These are phyloP conservation scores for Didymellaceae sp. DNA, from an alignment of 2,329 filamentous ascomycete species.

Conservation along the genomic window DNA sequence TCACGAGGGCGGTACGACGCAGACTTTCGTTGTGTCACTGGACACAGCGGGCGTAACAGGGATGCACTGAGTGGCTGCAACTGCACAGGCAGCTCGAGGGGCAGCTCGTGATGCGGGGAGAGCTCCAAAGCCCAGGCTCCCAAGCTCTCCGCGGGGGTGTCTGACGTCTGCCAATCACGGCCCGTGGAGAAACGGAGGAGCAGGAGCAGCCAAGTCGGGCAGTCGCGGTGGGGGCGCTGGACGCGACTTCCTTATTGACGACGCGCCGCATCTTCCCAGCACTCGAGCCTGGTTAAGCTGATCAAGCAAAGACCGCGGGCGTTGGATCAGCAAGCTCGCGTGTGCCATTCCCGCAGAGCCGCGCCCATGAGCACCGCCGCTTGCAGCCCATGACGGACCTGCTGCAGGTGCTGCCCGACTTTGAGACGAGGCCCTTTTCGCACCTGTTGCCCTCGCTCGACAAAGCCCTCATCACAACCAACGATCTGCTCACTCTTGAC, in stretches of 20 bases:
- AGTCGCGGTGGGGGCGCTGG: background rate
- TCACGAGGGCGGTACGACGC: constrained; percentile 15
- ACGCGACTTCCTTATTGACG: constrained; percentile 3
- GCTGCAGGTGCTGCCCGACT: constrained; percentile 78
- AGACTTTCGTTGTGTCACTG: constrained; percentile 17
- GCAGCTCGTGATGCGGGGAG: constrained; percentile 7
- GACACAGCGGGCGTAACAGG: constrained; percentile 11
- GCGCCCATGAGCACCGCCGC: constrained; percentile 33
- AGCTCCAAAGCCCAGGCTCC: background rate
- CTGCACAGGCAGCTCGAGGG: background rate
- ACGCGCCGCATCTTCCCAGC: background rate
- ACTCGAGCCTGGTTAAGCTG: no score
- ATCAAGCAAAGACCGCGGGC: background rate
- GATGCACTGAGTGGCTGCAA: constrained; percentile 10
- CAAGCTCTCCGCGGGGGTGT: constrained; percentile 3
- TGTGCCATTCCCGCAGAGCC: constrained; percentile 8
- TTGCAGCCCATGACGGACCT: constrained; percentile 77
- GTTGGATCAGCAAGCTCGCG: constrained; percentile 1
- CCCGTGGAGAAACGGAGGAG: constrained; percentile 4
- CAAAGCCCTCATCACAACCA: constrained; percentile 75
- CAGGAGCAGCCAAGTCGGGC: background rate
- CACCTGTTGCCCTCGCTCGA: constrained; percentile 82
- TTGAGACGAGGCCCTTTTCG: constrained; percentile 72
- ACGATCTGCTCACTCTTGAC: constrained; percentile 86
- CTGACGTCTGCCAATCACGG: constrained; percentile 24